Evolutionary conservation across 805 yeast genomes (phyloP).

Genomic region (Saturnispora kantuleensis): DNA sequence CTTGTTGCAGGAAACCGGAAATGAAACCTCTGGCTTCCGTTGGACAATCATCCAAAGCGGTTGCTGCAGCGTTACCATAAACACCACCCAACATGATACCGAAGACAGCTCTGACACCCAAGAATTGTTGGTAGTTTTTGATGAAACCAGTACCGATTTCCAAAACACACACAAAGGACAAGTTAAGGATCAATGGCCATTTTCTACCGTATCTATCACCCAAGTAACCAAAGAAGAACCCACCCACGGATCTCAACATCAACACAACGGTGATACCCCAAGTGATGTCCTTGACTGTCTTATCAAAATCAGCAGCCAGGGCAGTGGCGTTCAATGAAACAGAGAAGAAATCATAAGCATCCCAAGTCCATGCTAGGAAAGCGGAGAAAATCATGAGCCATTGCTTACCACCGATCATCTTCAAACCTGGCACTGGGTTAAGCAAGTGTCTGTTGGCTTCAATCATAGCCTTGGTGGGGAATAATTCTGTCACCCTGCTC

Average conservation of each 20-base stretch:
- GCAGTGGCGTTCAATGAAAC: slow-evolving; percentile 41
- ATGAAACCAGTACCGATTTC: slow-evolving; percentile 61
- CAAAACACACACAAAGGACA: slow-evolving; percentile 37
- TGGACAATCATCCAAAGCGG: slow-evolving; percentile 47
- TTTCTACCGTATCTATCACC: slow-evolving; percentile 56
- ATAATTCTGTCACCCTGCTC: slow-evolving; percentile 41
- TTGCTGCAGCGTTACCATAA: slow-evolving; percentile 44
- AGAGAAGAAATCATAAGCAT: slow-evolving; percentile 54
- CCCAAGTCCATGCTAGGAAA: slow-evolving; percentile 54
- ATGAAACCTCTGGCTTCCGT: slow-evolving; percentile 45
- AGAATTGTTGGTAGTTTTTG: slow-evolving; percentile 43
- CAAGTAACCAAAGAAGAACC: slow-evolving; percentile 46
- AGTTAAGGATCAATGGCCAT: slow-evolving; percentile 43
- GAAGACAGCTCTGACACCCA: slow-evolving; percentile 53
- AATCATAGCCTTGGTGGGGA: slow-evolving; percentile 35
- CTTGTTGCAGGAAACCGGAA: slow-evolving; percentile 69
- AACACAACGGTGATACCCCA: slow-evolving; percentile 63
- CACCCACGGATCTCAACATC: slow-evolving; percentile 62
- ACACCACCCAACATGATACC: slow-evolving; percentile 53
- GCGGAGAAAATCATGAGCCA: slow-evolving; percentile 50
- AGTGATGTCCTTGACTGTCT: slow-evolving; percentile 40
- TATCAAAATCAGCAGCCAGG: slow-evolving; percentile 38
- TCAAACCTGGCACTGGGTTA: slow-evolving; percentile 57
- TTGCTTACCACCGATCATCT: slow-evolving; percentile 38
- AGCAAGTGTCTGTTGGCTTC: slow-evolving; percentile 31